Percentiles rank a stretch among this genome's conserved stretches.
Conservation (phyloP, 208 protist genomes). For the Wallacemonas collosoma region DNA sequence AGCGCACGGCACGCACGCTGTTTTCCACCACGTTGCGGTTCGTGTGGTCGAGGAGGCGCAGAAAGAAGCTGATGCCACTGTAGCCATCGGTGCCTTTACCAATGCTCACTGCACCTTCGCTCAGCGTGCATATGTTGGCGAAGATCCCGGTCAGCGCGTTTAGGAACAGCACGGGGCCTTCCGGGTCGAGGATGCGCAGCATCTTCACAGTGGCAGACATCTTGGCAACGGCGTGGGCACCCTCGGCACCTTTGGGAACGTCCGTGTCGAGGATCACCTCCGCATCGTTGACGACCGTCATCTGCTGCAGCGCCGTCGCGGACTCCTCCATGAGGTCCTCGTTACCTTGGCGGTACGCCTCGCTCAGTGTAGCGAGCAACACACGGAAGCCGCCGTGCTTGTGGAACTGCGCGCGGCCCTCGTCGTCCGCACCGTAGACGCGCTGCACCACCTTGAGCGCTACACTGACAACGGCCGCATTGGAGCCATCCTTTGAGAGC, state of each 20-base stretch:
- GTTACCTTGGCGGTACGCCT: slow-evolving; percentile 79
- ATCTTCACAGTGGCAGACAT: slow-evolving; percentile 85
- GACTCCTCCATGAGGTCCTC: slow-evolving; percentile 75
- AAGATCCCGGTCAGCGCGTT: slow-evolving; percentile 80
- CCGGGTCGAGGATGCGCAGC: slow-evolving; percentile 84
- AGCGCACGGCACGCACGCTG: slow-evolving; percentile 58
- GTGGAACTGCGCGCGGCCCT: slow-evolving; percentile 51
- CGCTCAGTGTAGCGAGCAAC: slow-evolving; percentile 69
- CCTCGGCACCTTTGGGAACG: slow-evolving; percentile 69
- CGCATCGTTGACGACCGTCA: slow-evolving; percentile 75
- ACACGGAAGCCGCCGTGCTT: slow-evolving; percentile 55
- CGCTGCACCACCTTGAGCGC: slow-evolving; percentile 54
- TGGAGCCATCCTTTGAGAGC: slow-evolving; percentile 71
- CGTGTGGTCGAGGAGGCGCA: slow-evolving; percentile 72
- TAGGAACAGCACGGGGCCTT: slow-evolving; percentile 73
- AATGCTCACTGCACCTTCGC: slow-evolving; percentile 56
- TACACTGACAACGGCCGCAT: slow-evolving; percentile 44
- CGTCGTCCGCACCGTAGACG: slow-evolving; percentile 65
- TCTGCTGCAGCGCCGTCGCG: slow-evolving; percentile 50
- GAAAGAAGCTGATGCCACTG: slow-evolving; percentile 81
- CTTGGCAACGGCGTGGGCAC: slow-evolving; percentile 64
- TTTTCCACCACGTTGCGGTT: slow-evolving; percentile 77
- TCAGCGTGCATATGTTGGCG: slow-evolving; percentile 77
- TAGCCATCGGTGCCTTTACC: slow-evolving; percentile 69
- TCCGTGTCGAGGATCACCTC: slow-evolving; percentile 74